These are phyloP conservation scores for Castanea sativa DNA, from an alignment of 306 rosid genomes.

Conservation along the genomic window DNA sequence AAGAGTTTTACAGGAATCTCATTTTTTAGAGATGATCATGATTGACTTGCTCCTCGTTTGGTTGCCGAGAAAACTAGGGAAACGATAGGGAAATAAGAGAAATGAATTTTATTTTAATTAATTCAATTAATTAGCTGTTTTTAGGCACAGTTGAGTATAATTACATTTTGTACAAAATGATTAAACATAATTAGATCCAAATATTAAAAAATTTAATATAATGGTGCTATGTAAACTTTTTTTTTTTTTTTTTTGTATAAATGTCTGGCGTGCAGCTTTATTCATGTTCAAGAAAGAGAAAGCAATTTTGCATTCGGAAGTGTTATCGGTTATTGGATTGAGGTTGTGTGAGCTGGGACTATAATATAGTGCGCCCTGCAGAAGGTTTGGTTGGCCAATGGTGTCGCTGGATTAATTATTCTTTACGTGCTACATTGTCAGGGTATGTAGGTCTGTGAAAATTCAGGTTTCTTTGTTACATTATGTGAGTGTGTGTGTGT, in stretches of 20 bases:
- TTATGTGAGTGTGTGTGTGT: not conserved
- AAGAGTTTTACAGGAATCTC: not conserved
- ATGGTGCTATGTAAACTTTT: not conserved
- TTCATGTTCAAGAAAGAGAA: slow-evolving; percentile 20
- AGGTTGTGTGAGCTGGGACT: not conserved
- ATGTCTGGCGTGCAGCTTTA: slow-evolving; percentile 27
- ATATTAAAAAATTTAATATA: not conserved
- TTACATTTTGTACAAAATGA: not conserved
- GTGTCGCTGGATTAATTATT: slow-evolving; percentile 4
- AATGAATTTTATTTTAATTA: not conserved
- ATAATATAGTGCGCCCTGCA: not conserved
- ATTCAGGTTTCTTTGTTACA: not conserved
- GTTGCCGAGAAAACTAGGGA: not conserved
- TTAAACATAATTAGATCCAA: not conserved
- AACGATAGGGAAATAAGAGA: not conserved
- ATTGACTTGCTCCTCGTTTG: not conserved
- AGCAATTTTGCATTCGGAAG: not conserved
- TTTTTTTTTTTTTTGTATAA: not conserved
- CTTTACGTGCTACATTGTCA: not conserved
- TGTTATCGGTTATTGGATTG: slow-evolving; percentile 5
- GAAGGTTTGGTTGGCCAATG: slow-evolving; percentile 8
- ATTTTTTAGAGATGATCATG: not conserved
- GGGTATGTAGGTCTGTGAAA: slow-evolving; percentile 14
- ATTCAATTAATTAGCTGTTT: not conserved
- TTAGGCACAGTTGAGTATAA: not conserved